Base-by-base conservation (phyloP, 2,329 filamentous ascomycete species). In the Raffaelea albimanens region DNA sequence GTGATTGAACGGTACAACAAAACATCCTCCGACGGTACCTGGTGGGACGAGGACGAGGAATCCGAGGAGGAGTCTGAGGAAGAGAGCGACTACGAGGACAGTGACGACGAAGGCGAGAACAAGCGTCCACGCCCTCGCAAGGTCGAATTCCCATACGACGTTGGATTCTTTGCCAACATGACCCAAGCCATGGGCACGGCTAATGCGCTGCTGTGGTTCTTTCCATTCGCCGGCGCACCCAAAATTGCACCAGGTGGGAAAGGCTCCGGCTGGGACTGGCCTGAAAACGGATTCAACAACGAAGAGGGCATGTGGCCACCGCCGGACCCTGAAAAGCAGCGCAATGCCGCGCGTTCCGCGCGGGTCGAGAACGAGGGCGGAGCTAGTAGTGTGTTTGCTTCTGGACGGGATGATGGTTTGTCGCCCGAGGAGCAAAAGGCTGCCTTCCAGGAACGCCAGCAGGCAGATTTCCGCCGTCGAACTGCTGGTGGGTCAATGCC, bases 131-230 rank as follows among this genome's bases (percentile, higher is more conserved):
- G 62, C 68, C 48, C 52, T 82, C 2, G 65, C 69, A 10, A 25
- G 45, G 76, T 90, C 56, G 85, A 91, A 62, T 93, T 88, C 56
- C 87, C 87, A 0, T 93, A 89, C 64, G 87, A 94, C 58, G 66
- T 91, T 40, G 85, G 85, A 44, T 69, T 93, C 56, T 88, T 79
- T 67, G 61, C 67, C 33, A 94, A 94, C 61, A 72, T 91, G 59
- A 72, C 75, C 16, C 82, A 87, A 59, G 83, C 81, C 16, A 90
- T 93, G 83, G 85, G 85, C 4, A 82, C 78, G 0, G 54, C 60
- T 8, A 88, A 87, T 58, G 57, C 76, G 0, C 53, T 88, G 0
- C 60, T 73, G 7, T 93, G 87, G 87, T 66, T 87, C 48, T 76
- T 78, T 55, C 87, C 87, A 0, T 71, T 89, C 38, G 72, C 80